Base-by-base conservation (phyloP, 1,139 yeast genomes). In the Blastobotrys proliferans region DNA sequence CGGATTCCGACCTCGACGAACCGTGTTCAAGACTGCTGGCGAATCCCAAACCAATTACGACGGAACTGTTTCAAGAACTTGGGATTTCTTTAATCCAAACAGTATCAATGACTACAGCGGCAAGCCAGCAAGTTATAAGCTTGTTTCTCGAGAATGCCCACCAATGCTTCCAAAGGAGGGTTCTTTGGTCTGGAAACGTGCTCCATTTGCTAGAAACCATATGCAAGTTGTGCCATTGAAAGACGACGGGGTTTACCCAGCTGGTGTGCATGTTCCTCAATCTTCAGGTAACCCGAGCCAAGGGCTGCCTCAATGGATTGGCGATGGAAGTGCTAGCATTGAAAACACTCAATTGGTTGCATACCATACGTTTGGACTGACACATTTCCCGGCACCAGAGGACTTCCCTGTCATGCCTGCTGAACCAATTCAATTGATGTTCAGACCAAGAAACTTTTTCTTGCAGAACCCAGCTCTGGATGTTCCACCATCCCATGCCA, bases 321-420 rank as follows among this genome's bases (percentile, higher is more conserved):
- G 40, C 14, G 40, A 42, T 20, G 40, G 45, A 3, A 20, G 30
- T 16, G 35, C 35, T 13, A 68, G 45, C 82, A 79, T 60, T 64
- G 77, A 61, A 71, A 77, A 63, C 67, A 78, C 55, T 77, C 66
- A 51, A 80, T 81, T 42, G 79, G 83, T 46, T 83, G 83, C 56
- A 9, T 84, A 80, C 79, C 92, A 83, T 64, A 83, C 90, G 28
- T 83, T 83, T 60, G 94, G 94, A 58, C 76, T 83, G 52, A 81
- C 92, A 34, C 94, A 83, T 61, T 81, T 83, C 76, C 94, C 94
- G 49, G 80, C 90, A 10, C 92, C 94, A 49, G 94, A 83, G 69
- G 94, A 83, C 66, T 84, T 83, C 81, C 92, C 94, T 48, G 77
- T 84, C 53, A 83, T 83, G 94, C 94, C 94, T 40, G 82, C 88